Conservation (phyloP, 345 rosid species). For the Salix viminalis region DNA sequence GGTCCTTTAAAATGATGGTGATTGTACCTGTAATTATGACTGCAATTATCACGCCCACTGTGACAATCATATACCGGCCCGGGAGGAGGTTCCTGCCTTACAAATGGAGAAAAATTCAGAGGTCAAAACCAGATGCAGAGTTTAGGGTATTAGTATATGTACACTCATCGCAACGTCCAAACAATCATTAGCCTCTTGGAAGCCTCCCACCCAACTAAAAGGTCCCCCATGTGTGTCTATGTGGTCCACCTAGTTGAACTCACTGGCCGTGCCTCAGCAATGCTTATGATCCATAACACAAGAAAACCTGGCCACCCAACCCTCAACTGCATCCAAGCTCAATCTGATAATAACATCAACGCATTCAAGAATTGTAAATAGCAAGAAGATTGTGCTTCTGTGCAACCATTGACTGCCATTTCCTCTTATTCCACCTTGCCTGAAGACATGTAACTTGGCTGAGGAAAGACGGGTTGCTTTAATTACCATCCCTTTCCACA, state of each 20-base stretch:
- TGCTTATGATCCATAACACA: conserved; percentile 84
- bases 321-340: conserved; percentile 82
- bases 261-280: conserved; percentile 91
- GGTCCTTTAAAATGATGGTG: conserved; percentile 76
- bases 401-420: conserved; percentile 85
- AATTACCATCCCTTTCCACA: conserved; percentile 83
- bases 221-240: conserved; percentile 66
- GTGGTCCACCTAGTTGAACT: conserved; percentile 94
- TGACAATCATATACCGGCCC: conserved; percentile 57
- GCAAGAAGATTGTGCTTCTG: conserved; percentile 45
- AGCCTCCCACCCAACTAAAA: conserved; percentile 73
- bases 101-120: conserved; percentile 64
- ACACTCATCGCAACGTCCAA: conserved; percentile 86
- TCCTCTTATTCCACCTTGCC: conserved; percentile 96
- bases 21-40: conserved; percentile 73
- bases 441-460: conserved; percentile 79
- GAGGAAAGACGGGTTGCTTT: conserved; percentile 81
- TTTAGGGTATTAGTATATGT: conserved; percentile 59
- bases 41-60: conserved; percentile 58
- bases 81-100: conserved; percentile 57
- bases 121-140: conserved; percentile 63
- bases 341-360: conserved; percentile 83
- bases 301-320: conserved; percentile 66
- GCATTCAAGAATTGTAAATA: conserved; percentile 87
- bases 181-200: conserved; percentile 84